These are phyloP conservation scores for Artomyces pyxidatus DNA, from an alignment of 768 basidiomycete species.

Conservation along the genomic window DNA sequence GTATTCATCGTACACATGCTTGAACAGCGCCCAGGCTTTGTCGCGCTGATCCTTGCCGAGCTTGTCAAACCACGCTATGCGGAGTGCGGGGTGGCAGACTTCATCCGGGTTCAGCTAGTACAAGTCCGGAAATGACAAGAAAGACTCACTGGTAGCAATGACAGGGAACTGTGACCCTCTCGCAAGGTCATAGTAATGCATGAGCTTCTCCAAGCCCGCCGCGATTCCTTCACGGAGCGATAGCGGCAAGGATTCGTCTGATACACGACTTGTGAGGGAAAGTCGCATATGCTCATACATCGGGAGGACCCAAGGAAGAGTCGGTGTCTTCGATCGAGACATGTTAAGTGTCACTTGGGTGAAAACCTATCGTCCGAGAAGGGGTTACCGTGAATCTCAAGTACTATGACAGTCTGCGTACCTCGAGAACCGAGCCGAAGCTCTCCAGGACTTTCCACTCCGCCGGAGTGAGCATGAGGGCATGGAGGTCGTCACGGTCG, in stretches of 20 bases:
- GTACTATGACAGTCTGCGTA: neutral
- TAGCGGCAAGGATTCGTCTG: neutral
- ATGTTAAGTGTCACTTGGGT: slow-evolving; percentile 23
- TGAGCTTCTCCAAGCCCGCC: slow-evolving; percentile 22
- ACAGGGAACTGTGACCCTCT: slow-evolving; percentile 20
- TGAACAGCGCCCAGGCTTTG: too few relatives aligned
- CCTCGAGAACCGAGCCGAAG: neutral
- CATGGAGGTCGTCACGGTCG: slow-evolving; percentile 12
- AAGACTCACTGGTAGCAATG: slow-evolving; percentile 25
- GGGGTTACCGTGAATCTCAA: neutral
- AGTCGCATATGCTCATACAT: slow-evolving; percentile 21
- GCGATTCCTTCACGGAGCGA: slow-evolving; percentile 11
- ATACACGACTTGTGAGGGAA: neutral
- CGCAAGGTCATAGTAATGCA: slow-evolving; percentile 20
- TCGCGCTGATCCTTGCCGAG: too few relatives aligned
- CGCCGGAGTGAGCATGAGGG: slow-evolving; percentile 9
- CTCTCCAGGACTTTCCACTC: slow-evolving; percentile 2
- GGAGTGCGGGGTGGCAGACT: too few relatives aligned
- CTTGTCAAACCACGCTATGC: too few relatives aligned
- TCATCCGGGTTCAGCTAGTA: too few relatives aligned
- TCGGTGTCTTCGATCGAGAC: slow-evolving; percentile 19
- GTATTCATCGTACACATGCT: neutral
- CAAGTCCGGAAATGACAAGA: too few relatives aligned
- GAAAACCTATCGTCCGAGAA: slow-evolving; percentile 18
- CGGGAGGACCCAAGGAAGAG: slow-evolving; percentile 26